Evolutionary conservation across 352 stramenopile genomes (phyloP).

Genomic region (Phytophthora foliorum): DNA sequence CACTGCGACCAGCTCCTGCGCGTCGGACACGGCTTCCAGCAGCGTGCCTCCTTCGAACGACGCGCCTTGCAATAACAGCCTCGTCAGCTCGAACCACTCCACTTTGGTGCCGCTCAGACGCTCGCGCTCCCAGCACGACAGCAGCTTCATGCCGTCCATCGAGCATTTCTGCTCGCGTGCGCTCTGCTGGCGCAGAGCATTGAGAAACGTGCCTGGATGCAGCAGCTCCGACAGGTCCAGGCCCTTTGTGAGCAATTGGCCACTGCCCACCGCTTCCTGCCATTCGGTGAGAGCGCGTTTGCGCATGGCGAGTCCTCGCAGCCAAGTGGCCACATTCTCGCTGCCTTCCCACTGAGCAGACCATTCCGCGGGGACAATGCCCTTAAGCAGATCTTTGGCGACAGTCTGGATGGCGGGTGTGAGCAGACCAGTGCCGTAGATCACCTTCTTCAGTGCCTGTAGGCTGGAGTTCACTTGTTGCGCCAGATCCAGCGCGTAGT

Average conservation of each 20-base stretch:
- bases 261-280: constrained; percentile 67
- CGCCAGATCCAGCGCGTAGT: constrained; percentile 78
- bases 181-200: constrained; percentile 94
- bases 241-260: constrained; percentile 76
- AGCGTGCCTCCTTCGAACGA: constrained; percentile 86
- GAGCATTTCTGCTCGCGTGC: constrained; percentile 84
- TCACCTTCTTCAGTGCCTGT: constrained; percentile 87
- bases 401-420: constrained; percentile 91
- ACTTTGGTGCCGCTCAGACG: constrained; percentile 51
- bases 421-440: constrained; percentile 92
- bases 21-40: constrained; percentile 84
- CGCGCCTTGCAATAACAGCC: constrained; percentile 88
- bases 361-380: constrained; percentile 84
- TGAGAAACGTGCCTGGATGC: constrained; percentile 95
- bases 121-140: constrained; percentile 91
- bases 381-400: constrained; percentile 77
- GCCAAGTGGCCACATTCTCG: constrained; percentile 78
- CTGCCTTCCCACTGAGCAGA: constrained; percentile 85
- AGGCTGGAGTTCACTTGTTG: constrained; percentile 80
- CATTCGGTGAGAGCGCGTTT: constrained; percentile 88
- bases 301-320: constrained; percentile 83
- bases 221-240: constrained; percentile 94
- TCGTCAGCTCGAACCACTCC: constrained; percentile 87
- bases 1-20: constrained; percentile 82
- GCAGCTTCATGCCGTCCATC: constrained; percentile 93